Conservation (phyloP, 305 asterid species). For the Solanum hybrid region DNA sequence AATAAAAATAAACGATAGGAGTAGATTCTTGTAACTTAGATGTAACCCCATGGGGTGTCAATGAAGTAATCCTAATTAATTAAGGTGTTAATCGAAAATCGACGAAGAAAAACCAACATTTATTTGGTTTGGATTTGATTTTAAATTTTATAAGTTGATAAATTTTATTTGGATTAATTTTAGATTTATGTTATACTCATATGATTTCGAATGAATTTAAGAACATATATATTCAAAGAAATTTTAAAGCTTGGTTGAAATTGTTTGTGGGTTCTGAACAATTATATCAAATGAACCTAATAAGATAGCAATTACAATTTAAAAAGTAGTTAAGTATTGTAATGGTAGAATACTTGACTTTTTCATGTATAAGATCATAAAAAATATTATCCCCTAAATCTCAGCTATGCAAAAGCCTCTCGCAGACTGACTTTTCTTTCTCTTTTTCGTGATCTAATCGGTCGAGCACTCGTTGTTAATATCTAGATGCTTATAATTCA, state of each 20-base stretch:
- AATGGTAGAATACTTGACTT: too few species aligned
- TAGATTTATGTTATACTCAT: neutral
- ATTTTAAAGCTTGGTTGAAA: too few species aligned
- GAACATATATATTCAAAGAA: neutral
- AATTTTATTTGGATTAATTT: neutral
- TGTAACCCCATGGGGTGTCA: neutral
- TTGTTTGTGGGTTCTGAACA: neutral
- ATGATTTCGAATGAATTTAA: neutral
- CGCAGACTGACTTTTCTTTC: too few species aligned
- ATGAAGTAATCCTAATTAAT: neutral
- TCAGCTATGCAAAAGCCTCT: too few species aligned
- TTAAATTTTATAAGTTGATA: neutral
- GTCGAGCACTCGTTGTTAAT: too few species aligned
- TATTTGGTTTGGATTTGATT: neutral
- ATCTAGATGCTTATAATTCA: too few species aligned
- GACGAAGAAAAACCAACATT: neutral
- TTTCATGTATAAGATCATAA: accelerated
- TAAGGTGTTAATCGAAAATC: neutral
- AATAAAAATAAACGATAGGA: neutral
- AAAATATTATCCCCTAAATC: too few species aligned
- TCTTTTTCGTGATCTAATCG: too few species aligned
- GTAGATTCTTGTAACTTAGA: neutral
- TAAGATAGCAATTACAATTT: neutral
- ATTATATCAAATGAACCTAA: accelerated
- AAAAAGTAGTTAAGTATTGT: too few species aligned